Base-by-base conservation (phyloP, 139 green algal genomes). In the Auxenochlorella protothecoides region DNA sequence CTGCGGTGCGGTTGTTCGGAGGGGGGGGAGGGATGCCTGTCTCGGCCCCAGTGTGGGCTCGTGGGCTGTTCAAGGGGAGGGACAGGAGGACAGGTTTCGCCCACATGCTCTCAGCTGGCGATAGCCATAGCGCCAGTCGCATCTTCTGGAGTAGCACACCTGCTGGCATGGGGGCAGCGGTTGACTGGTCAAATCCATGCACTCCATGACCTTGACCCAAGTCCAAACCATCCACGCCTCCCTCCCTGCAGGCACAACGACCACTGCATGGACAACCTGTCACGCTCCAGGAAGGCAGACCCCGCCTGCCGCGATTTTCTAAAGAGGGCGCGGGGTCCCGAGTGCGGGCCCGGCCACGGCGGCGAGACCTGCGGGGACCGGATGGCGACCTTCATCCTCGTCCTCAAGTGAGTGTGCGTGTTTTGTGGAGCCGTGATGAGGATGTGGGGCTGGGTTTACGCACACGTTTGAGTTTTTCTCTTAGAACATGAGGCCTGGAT, bases 301-400 rank as follows among this genome's bases (percentile, higher is more conserved):
- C 9, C 59, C 12, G 64, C 63, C 10, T 79, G 75, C 70, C 16
- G 68, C 14, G 70, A 74, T 27, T 83, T 83, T n/a, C 67, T 83
- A 1, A 75, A 79, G 75, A 65, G 78, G 5, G 65, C 78, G 8
- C 75, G 78, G 15, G 78, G 78, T 6, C 78, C 78, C 5, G 53
- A 60, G 52, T 83, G 78, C 63, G 78, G 78, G 13, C 76, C 64
- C 60, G 61, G 65, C 44, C 57, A 16, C 13, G 78, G 78, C 55
- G 78, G 78, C n/a, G 53, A 56, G 3, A 70, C 75, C 13, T 83
- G 78, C 11, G 78, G 78, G 11, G 79, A 84, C 65, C 72, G 79
- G 12, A 55, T 77, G 15, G 72, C 72, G 7, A 84, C 79, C 15
- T 77, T 83, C 63, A 85, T 84, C 12, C 14, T 84, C 5, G 54